Percentiles rank a stretch among this genome's conserved stretches.
Evolutionary conservation across 306 rosid genomes (phyloP).

Genomic region (Senna tora): DNA sequence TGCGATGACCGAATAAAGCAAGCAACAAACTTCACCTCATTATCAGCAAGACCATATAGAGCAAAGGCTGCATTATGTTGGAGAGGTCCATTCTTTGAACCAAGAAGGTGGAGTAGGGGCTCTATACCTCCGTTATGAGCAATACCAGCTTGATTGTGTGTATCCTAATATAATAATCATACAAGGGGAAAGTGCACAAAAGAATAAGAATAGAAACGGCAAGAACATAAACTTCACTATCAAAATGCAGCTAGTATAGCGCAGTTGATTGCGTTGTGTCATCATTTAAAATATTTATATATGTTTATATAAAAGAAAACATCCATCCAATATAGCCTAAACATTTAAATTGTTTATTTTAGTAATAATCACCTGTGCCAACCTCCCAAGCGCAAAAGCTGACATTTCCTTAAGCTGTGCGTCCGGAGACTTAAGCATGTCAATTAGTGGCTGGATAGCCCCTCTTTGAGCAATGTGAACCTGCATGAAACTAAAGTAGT

Average conservation of each 20-base stretch:
- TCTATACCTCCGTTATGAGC: constrained; percentile 78
- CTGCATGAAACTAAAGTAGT: constrained; percentile 40
- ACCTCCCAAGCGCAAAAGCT: constrained; percentile 92
- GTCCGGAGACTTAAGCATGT: constrained; percentile 87
- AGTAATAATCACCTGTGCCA: constrained; percentile 78
- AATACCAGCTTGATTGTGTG: constrained; percentile 94
- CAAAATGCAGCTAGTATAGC: neutral
- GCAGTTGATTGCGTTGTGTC: neutral
- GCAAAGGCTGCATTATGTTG: constrained; percentile 71
- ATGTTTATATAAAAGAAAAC: neutral
- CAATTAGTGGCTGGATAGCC: constrained; percentile 82
- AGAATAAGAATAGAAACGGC: neutral
- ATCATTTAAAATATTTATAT: neutral
- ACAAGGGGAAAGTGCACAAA: neutral
- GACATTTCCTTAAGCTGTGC: constrained; percentile 84
- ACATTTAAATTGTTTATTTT: constrained; percentile 3
- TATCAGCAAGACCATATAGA: constrained; percentile 81
- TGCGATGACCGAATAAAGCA: constrained; percentile 21
- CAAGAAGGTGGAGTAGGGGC: constrained; percentile 68
- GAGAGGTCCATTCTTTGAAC: constrained; percentile 48
- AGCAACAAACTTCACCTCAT: constrained; percentile 66
- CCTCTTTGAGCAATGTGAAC: constrained; percentile 90
- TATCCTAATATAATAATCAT: constrained; percentile 56
- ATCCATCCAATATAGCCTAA: neutral
- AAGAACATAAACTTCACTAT: neutral